phyloP scores from a whole-genome alignment of 768 basidiomycete species.

The Rhodocollybia butyracea region DNA sequence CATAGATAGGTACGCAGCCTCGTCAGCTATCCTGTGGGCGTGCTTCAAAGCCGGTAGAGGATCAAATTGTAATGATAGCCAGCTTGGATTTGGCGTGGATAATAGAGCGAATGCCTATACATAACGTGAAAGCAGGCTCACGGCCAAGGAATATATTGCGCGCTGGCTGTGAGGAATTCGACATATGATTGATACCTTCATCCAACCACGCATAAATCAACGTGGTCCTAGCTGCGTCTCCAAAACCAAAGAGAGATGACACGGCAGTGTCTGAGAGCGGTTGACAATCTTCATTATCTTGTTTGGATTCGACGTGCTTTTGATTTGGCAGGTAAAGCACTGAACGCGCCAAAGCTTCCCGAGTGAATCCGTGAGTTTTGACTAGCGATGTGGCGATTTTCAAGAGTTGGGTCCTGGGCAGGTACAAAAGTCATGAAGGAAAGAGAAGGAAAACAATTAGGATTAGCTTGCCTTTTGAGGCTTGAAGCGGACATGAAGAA shows the following conservation, averaged over 20 bases:
- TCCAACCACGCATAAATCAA: constrained; percentile 75
- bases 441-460: no score
- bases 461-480: not conserved
- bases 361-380: constrained; percentile 68
- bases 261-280: constrained; percentile 72
- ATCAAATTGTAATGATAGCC: constrained; percentile 59
- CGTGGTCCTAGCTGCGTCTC: constrained; percentile 59
- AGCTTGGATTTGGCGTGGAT: constrained; percentile 43
- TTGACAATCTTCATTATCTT: constrained; percentile 41
- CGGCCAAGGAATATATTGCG: constrained; percentile 17
- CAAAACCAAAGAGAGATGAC: constrained; percentile 69
- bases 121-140: not conserved
- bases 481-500: not conserved
- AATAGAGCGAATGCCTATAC: constrained; percentile 70
- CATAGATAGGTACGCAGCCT: constrained; percentile 59
- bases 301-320: no score
- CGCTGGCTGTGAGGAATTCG: constrained; percentile 9
- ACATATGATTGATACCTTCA: constrained; percentile 55
- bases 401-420: constrained; percentile 41
- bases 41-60: constrained; percentile 60
- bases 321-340: constrained; percentile 54
- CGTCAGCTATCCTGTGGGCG: constrained; percentile 58
- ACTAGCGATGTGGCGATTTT: constrained; percentile 64
- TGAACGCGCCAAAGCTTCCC: constrained; percentile 62
- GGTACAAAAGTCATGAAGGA: not conserved